Evolutionary conservation across 352 stramenopile species (phyloP).

Genomic region (Phytophthora podocarpi): DNA sequence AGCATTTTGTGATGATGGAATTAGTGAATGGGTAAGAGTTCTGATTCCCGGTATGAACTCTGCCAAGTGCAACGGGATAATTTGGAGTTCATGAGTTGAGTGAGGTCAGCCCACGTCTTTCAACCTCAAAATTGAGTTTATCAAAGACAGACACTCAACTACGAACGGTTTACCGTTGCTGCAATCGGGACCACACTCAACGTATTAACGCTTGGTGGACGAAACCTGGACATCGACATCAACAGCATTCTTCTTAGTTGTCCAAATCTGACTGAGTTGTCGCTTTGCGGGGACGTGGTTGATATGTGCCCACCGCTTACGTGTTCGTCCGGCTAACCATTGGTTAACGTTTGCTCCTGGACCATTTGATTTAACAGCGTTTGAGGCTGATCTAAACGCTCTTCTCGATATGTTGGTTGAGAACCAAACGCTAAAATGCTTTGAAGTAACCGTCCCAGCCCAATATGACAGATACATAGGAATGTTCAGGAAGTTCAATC

Average conservation of each 20-base stretch:
- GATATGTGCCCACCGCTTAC: constrained; percentile 1
- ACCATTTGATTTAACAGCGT: not conserved
- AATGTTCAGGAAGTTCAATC: not conserved
- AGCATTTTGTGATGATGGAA: not conserved
- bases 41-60: not conserved
- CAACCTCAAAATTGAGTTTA: constrained; percentile 1
- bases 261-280: constrained; percentile 9
- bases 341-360: not conserved
- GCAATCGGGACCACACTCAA: constrained; percentile 1
- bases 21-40: not conserved
- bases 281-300: not conserved
- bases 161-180: not conserved
- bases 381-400: not conserved
- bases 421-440: not conserved
- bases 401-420: constrained; percentile 9
- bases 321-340: constrained; percentile 3
- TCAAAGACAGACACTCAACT: not conserved
- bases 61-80: constrained; percentile 6
- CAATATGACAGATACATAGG: not conserved
- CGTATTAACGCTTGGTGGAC: not conserved
- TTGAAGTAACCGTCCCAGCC: not conserved
- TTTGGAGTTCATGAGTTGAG: not conserved
- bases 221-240: not conserved
- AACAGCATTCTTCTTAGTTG: not conserved
- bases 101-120: not conserved